Evolutionary conservation across 768 basidiomycete genomes (phyloP), one percentile per base, ranked within the genome.

Genomic region (Hypsizygus marmoreus): DNA sequence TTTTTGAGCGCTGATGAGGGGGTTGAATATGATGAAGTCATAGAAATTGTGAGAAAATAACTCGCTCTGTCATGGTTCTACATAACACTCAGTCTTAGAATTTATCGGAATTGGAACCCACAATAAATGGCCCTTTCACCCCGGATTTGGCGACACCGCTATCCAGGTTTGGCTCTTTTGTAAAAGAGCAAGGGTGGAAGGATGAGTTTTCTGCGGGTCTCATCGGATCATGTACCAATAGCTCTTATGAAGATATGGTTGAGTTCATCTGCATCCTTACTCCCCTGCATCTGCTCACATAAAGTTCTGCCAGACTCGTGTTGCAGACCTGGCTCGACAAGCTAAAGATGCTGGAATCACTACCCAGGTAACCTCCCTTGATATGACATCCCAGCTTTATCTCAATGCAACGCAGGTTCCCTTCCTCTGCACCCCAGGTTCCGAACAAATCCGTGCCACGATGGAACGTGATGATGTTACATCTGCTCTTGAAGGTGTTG

Each of bases 201-300:
- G 91, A 94, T 59, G 87, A 91, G 63, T 72, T 98, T 40, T 88
- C 93, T 9, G 95, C 94, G 17, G 82, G 77, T 39, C 76, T 99
- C 20, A 99, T 99, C 59, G 97, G 97, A 17, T 97, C 93, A n/a
- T 99, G 97, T 67, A 99, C 97, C 23, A 99, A 99, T 66, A 97
- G 94, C 48, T 97, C 94, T 4, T 99, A 98, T 62, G 91, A 95
- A 64, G 91, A 94, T 61, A 86, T 94, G 91, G 91, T 90, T 49
- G 9, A 45, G 31, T n/a, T 24, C 26, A 33, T 28, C 8, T 40
- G 2, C 20, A 24, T 31, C 41, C 43, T 26, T 16, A 42, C 30
- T 26, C 7, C 14, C n/a, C 16, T 9, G n/a, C n/a, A 26, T 49
- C 56, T 50, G 50, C 37, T 38, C 48, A 41, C 39, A 9, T 43